Conservation (phyloP, 495 filamentous ascomycete genomes). For the Xylaria acuta region DNA sequence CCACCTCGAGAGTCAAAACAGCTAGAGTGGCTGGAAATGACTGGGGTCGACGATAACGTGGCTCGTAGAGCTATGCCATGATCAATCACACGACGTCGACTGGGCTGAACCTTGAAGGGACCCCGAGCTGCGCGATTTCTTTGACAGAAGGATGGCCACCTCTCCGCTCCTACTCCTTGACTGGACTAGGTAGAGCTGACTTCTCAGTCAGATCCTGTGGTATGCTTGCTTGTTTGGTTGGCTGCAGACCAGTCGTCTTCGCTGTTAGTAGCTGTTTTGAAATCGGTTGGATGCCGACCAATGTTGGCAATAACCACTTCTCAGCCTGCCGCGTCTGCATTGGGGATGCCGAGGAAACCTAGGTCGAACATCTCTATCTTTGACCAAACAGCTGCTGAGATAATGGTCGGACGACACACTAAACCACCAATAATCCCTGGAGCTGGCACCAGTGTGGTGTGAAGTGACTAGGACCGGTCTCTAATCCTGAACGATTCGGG, state of each 20-base stretch:
- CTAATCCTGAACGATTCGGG: not conserved
- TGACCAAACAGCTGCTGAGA: constrained; percentile 15
- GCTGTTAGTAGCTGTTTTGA: not conserved
- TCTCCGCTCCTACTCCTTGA: not conserved
- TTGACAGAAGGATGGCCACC: not conserved
- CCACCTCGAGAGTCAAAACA: not conserved
- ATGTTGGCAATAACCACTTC: not conserved
- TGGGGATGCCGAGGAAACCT: constrained; percentile 2
- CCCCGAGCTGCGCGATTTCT: constrained; percentile 13
- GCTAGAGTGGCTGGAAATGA: not conserved
- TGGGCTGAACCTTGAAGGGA: not conserved
- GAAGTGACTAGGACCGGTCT: not conserved
- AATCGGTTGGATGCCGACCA: not conserved
- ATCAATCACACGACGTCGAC: not conserved
- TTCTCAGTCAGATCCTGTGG: not conserved
- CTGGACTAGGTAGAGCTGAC: not conserved
- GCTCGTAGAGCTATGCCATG: not conserved
- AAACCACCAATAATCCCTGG: not conserved
- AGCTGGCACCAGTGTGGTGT: constrained; percentile 5
- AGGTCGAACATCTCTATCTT: constrained; percentile 7
- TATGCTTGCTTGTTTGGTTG: constrained; percentile 1
- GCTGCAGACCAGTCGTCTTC: not conserved
- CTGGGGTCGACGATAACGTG: not conserved
- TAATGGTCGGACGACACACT: not conserved
- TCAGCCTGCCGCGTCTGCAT: not conserved